Conservation (phyloP, 805 yeast species). For the Cyberlindnera xylosilytica region DNA sequence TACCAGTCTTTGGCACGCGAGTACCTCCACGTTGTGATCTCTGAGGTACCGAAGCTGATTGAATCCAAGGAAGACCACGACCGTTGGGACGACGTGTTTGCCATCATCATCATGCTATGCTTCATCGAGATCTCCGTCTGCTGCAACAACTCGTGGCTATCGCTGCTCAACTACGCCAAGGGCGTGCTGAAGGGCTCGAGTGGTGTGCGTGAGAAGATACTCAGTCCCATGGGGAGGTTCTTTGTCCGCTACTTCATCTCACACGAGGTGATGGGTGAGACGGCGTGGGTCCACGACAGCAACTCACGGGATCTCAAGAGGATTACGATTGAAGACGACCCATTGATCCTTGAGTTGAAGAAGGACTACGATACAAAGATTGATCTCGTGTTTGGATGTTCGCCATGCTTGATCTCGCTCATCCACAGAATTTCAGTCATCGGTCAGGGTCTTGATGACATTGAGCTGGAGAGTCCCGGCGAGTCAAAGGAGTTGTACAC, state of each 20-base stretch:
- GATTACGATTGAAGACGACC: slow-evolving; percentile 29
- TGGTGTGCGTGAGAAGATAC: slow-evolving; percentile 22
- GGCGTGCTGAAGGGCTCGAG: slow-evolving; percentile 30
- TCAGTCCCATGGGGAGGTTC: slow-evolving; percentile 34
- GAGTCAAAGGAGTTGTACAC: slow-evolving; percentile 8
- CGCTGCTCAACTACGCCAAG: slow-evolving; percentile 37
- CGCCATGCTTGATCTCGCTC: slow-evolving; percentile 35
- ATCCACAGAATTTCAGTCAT: slow-evolving; percentile 36
- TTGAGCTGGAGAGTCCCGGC: slow-evolving; percentile 27
- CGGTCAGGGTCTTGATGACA: slow-evolving; percentile 35
- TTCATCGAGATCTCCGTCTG: slow-evolving; percentile 40
- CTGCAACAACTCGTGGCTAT: slow-evolving; percentile 38
- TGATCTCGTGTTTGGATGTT: slow-evolving; percentile 39
- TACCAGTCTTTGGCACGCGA: slow-evolving; percentile 28
- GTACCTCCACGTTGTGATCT: slow-evolving; percentile 30
- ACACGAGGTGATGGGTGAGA: slow-evolving; percentile 44
- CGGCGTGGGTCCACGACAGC: slow-evolving; percentile 34
- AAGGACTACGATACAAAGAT: slow-evolving; percentile 34
- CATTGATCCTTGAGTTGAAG: slow-evolving; percentile 31
- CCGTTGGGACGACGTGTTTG: slow-evolving; percentile 41
- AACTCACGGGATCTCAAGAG: slow-evolving; percentile 7
- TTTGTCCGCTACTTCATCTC: slow-evolving; percentile 37
- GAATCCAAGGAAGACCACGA: slow-evolving; percentile 24
- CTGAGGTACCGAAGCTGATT: slow-evolving; percentile 32
- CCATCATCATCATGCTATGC: slow-evolving; percentile 38